phyloP scores from a whole-genome alignment of 2,329 filamentous ascomycete genomes.

The Talaromyces amestolkiae region DNA sequence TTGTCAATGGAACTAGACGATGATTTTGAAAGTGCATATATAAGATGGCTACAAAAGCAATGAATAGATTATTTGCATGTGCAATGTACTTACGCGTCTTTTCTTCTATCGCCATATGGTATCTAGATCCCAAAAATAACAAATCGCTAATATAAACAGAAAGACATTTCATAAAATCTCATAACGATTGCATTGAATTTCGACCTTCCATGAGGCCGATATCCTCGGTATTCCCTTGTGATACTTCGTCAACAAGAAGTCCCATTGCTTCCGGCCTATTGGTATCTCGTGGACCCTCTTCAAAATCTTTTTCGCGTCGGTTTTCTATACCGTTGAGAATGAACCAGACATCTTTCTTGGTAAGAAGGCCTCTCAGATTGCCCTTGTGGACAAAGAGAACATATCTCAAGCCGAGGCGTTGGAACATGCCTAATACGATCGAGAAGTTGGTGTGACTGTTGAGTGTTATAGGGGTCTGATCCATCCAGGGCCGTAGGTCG shows the following conservation, averaged over 20 bases:
- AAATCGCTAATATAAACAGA: conserved; percentile 7
- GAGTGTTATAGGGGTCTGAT: conserved; percentile 92
- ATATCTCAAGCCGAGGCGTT: conserved; percentile 87
- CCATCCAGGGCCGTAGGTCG: conserved; percentile 96
- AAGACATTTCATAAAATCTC: not conserved
- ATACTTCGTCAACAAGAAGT: conserved; percentile 35
- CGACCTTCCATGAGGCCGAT: conserved; percentile 33
- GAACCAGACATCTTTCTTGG: conserved; percentile 97
- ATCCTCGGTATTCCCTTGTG: conserved; percentile 27
- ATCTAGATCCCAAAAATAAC: conserved; percentile 1
- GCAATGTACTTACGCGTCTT: not conserved
- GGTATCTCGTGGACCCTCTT: conserved; percentile 28
- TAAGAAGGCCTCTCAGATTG: conserved; percentile 77
- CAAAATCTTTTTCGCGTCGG: conserved; percentile 31
- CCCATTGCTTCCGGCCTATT: conserved; percentile 37
- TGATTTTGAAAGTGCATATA: not conserved
- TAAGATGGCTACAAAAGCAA: not conserved
- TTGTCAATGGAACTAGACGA: conserved; percentile 47
- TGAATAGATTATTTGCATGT: not conserved
- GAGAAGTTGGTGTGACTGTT: conserved; percentile 73
- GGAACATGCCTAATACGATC: conserved; percentile 89
- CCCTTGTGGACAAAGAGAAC: conserved; percentile 83
- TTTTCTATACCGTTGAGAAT: conserved; percentile 77
- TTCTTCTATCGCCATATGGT: conserved; percentile 5
- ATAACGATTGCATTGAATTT: conserved; percentile 29